phyloP scores from a whole-genome alignment of 1,284 basidiomycete species.

The Ganoderma resinaceum region DNA sequence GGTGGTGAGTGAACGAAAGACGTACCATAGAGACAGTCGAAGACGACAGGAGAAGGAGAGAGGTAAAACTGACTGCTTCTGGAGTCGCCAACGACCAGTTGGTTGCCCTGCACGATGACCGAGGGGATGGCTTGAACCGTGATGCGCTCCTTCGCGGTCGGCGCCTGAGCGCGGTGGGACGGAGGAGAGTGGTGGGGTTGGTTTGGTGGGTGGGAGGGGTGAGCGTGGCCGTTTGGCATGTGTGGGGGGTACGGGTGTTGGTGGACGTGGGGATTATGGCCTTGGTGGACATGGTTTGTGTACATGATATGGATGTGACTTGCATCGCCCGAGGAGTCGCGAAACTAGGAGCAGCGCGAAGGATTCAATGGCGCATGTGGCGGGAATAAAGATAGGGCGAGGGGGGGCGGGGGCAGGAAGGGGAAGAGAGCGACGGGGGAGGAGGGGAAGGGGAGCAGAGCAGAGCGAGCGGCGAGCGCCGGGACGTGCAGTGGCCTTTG shows the following conservation, averaged over 20 bases:
- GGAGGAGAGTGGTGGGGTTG: conserved; percentile 34
- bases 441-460: conserved; percentile 27
- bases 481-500: conserved; percentile 27
- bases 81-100: conserved; percentile 73
- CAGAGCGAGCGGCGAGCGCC: conserved; percentile 24
- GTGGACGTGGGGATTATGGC: conserved; percentile 46
- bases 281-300: conserved; percentile 61
- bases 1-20: conserved; percentile 22
- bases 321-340: conserved; percentile 46
- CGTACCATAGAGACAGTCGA: conserved; percentile 17
- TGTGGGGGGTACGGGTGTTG: conserved; percentile 36
- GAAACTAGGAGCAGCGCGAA: conserved; percentile 37
- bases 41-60: conserved; percentile 26
- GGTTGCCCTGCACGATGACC: conserved; percentile 69
- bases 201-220: conserved; percentile 37
- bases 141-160: conserved; percentile 61
- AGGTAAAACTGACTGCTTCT: conserved; percentile 63
- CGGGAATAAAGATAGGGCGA: conserved; percentile 34
- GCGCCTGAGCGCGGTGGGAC: conserved; percentile 34
- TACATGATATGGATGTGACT: conserved; percentile 72
- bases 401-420: conserved; percentile 15
- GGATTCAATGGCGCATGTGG: conserved; percentile 34
- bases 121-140: conserved; percentile 75
- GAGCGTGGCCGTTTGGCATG: conserved; percentile 40
- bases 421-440: conserved; percentile 19